A percentile compares a stretch with the other conserved stretches of the same genome.
These are phyloP conservation scores for Carpinus viminea DNA, from an alignment of 306 rosid species.

Conservation along the genomic window DNA sequence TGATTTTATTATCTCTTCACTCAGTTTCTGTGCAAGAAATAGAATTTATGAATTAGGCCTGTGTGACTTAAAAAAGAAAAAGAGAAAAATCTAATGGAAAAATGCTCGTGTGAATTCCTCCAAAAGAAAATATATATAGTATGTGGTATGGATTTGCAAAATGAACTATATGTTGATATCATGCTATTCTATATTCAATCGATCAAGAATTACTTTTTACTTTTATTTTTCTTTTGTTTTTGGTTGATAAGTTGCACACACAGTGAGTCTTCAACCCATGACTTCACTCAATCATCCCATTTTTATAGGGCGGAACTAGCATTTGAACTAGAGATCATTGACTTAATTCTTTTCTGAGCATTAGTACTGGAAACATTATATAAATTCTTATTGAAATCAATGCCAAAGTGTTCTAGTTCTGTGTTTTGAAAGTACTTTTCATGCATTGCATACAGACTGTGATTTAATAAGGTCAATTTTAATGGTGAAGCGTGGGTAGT, in stretches of 20 bases:
- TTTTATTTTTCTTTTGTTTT: no score
- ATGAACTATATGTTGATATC: not conserved
- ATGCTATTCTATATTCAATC: not conserved
- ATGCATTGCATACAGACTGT: not conserved
- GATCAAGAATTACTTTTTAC: no score
- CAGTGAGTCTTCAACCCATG: no score
- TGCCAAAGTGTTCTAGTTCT: not conserved
- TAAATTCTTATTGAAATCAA: not conserved
- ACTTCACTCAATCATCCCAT: no score
- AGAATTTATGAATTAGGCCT: not conserved
- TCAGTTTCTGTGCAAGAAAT: slow-evolving; percentile 6
- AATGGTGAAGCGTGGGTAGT: not conserved
- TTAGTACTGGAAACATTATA: not conserved
- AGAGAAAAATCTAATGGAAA: not conserved
- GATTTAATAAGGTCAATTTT: not conserved
- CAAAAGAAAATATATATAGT: not conserved
- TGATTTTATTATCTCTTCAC: not conserved
- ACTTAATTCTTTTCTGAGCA: not conserved
- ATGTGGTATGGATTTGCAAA: not conserved
- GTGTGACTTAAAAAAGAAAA: not conserved
- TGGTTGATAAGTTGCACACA: no score
- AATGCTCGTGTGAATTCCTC: not conserved
- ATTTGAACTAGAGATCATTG: not conserved
- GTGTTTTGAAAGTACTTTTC: not conserved
- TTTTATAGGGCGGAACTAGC: no score